phyloP scores from a whole-genome alignment of 768 basidiomycete genomes.

The Lactifluus piperatus region DNA sequence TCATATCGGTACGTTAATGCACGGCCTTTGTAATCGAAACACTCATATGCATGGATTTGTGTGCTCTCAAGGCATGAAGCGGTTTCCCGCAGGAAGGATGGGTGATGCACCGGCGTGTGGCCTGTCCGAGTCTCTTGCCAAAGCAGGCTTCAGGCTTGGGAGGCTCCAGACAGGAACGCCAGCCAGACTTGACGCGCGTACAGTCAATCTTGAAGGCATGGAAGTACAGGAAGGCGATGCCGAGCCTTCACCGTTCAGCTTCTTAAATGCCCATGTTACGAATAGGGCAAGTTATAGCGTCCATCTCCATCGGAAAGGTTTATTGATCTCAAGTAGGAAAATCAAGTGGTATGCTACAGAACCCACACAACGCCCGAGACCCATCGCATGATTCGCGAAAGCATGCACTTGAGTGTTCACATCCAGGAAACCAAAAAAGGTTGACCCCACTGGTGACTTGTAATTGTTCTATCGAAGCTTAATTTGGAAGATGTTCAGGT shows the following conservation, averaged over 20 bases:
- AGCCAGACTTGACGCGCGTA: conserved; percentile 60
- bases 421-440: conserved; percentile 88
- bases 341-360: conserved; percentile 65
- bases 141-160: conserved; percentile 74
- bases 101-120: conserved; percentile 64
- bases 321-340: conserved; percentile 36
- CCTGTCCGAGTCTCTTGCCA: conserved; percentile 63
- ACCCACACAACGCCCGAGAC: conserved; percentile 68
- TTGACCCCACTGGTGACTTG: conserved; percentile 17
- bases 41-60: neutral
- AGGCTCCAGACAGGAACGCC: conserved; percentile 85
- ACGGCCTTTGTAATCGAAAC: neutral
- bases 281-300: conserved; percentile 44
- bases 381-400: conserved; percentile 66
- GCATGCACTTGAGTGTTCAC: conserved; percentile 71
- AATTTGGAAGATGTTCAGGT: conserved; percentile 34
- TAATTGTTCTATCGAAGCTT: neutral
- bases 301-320: too few species aligned
- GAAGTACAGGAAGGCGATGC: conserved; percentile 58
- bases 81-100: conserved; percentile 71
- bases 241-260: conserved; percentile 67
- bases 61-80: conserved; percentile 46
- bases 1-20: conserved; percentile 54
- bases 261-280: conserved; percentile 53
- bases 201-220: conserved; percentile 61